A percentile compares a stretch with the other conserved stretches of the same genome.
These are phyloP conservation scores for Cutaneotrichosporon mucoides DNA, from an alignment of 1,284 basidiomycete species.

Conservation along the genomic window DNA sequence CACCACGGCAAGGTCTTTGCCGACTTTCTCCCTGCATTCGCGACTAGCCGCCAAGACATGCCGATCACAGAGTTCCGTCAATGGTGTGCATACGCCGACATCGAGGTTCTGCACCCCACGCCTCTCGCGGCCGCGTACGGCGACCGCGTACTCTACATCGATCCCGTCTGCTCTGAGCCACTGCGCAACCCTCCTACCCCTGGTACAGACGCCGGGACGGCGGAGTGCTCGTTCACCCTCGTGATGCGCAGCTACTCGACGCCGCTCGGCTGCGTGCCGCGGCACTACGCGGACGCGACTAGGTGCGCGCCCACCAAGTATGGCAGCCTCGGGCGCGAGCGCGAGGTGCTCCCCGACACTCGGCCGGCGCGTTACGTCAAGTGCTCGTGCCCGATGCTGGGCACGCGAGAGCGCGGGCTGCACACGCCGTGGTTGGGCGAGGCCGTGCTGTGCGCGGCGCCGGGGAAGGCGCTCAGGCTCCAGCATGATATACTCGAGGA, in stretches of 20 bases:
- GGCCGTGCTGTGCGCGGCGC: background rate
- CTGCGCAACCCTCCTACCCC: too few relatives aligned
- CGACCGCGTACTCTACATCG: slow-evolving; percentile 3
- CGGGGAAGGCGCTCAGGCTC: background rate
- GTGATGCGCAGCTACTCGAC: slow-evolving; percentile 5
- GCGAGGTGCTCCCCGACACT: too few relatives aligned
- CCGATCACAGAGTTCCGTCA: background rate
- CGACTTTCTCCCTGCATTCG: background rate
- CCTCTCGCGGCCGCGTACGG: background rate
- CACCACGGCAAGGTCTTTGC: background rate
- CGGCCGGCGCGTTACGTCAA: background rate
- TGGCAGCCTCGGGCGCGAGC: background rate
- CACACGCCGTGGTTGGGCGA: slow-evolving; percentile 7
- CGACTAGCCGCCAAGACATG: background rate
- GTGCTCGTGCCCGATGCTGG: background rate
- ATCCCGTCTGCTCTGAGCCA: background rate
- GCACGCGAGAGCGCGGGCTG: background rate
- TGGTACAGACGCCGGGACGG: too few relatives aligned
- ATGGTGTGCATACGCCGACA: slow-evolving; percentile 1
- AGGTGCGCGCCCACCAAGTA: background rate
- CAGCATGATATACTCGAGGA: background rate
- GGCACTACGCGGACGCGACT: slow-evolving; percentile 1
- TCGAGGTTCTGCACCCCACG: background rate
- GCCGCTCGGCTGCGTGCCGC: background rate
- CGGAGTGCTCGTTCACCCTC: background rate